Evolutionary conservation across 1,139 yeast genomes (phyloP).

Genomic region (Suhomyces bribrorum): DNA sequence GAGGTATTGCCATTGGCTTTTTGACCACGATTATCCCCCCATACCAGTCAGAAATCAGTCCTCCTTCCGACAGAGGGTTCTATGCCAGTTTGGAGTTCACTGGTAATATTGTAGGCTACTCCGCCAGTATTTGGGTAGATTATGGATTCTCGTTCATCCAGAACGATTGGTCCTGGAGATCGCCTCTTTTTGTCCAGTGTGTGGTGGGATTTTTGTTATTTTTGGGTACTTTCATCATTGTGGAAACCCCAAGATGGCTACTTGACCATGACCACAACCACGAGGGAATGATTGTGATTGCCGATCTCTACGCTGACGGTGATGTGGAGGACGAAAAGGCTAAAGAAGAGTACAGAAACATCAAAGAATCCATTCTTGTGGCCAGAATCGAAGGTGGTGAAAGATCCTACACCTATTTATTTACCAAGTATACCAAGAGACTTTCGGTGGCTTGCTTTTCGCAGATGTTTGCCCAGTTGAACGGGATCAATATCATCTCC

Average conservation of each 20-base stretch:
- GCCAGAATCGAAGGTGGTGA: constrained; percentile 73
- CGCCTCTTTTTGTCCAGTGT: constrained; percentile 77
- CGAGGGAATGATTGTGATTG: constrained; percentile 65
- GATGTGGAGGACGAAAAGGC: constrained; percentile 33
- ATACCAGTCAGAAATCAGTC: constrained; percentile 88
- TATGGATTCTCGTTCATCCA: constrained; percentile 69
- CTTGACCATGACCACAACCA: constrained; percentile 85
- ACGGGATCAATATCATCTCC: constrained; percentile 89
- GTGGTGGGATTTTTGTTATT: constrained; percentile 69
- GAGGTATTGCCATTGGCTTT: constrained; percentile 89
- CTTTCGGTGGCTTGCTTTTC: constrained; percentile 90
- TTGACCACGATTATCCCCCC: constrained; percentile 95
- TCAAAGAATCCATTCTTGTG: constrained; percentile 53
- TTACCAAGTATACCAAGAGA: constrained; percentile 62
- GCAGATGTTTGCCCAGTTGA: constrained; percentile 87
- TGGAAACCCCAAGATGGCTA: constrained; percentile 89
- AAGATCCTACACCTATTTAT: constrained; percentile 67
- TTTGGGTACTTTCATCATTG: constrained; percentile 73
- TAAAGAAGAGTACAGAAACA: constrained; percentile 32
- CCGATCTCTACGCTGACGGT: constrained; percentile 49
- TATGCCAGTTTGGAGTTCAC: constrained; percentile 92
- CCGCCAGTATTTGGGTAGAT: constrained; percentile 89
- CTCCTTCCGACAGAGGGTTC: constrained; percentile 85
- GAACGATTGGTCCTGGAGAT: constrained; percentile 65
- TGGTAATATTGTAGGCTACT: constrained; percentile 85